A percentile compares a stretch with the other conserved stretches of the same genome.
Evolutionary conservation across 106 monocot species (phyloP).

Genomic region (Phalaenopsis equestris): DNA sequence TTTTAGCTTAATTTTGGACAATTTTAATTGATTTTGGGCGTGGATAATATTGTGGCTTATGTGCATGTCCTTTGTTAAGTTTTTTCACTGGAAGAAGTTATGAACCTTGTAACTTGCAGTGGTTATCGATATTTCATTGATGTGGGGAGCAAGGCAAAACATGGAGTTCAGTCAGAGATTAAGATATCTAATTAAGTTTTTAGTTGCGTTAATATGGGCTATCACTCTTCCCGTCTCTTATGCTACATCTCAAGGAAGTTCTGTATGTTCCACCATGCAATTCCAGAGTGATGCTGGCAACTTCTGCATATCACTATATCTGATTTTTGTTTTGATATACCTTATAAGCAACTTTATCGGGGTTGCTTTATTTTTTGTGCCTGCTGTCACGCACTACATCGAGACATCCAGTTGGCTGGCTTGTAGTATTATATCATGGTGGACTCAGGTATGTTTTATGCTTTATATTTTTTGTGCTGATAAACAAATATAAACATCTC

Average conservation of each 20-base stretch:
- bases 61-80: neutral
- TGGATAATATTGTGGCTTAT: neutral
- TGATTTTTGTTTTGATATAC: constrained; percentile 47
- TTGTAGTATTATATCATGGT: constrained; percentile 58
- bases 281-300: constrained; percentile 16
- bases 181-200: constrained; percentile 46
- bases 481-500: neutral
- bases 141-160: constrained; percentile 57
- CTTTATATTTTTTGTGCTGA: neutral
- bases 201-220: constrained; percentile 39
- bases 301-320: constrained; percentile 51
- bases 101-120: constrained; percentile 23
- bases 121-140: constrained; percentile 46
- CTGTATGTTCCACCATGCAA: constrained; percentile 29
- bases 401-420: constrained; percentile 54
- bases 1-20: neutral
- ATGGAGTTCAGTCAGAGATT: constrained; percentile 40
- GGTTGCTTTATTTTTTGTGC: constrained; percentile 53
- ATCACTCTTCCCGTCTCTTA: constrained; percentile 48
- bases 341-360: constrained; percentile 40
- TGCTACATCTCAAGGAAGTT: constrained; percentile 34
- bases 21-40: neutral
- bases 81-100: neutral
- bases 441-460: constrained; percentile 39
- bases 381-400: constrained; percentile 40